A percentile compares a stretch with the other conserved stretches of the same genome.
Evolutionary conservation across 345 rosid species (phyloP).

Genomic region (Camelina neglecta): DNA sequence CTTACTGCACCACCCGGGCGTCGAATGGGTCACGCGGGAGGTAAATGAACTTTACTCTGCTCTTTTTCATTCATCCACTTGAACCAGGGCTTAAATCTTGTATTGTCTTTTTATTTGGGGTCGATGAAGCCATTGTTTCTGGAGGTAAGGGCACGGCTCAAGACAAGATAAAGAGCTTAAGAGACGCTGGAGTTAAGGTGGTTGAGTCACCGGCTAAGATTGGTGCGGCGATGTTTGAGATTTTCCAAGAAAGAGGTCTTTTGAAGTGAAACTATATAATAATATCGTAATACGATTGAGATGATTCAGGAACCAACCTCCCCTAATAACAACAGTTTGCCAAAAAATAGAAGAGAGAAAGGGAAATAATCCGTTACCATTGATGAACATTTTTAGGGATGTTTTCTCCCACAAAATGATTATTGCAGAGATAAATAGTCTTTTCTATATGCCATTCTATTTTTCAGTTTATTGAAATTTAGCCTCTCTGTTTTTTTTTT

Average conservation of each 20-base stretch:
- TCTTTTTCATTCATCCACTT: not conserved
- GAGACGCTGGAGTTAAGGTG: slow-evolving; percentile 90
- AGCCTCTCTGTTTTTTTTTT: not conserved
- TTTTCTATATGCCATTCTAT: slow-evolving; percentile 11
- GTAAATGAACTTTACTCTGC: slow-evolving; percentile 46
- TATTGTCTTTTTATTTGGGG: not conserved
- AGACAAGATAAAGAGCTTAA: slow-evolving; percentile 79
- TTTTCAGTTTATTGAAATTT: not conserved
- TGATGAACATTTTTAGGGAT: not conserved
- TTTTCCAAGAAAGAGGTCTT: slow-evolving; percentile 83
- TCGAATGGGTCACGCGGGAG: slow-evolving; percentile 99
- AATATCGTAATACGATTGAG: not conserved
- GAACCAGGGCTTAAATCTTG: slow-evolving; percentile 5
- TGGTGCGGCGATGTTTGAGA: slow-evolving; percentile 74
- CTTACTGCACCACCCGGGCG: slow-evolving; percentile 98
- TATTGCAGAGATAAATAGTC: slow-evolving; percentile 2
- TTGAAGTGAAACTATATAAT: slow-evolving; percentile 30
- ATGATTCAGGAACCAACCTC: not conserved
- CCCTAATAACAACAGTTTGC: slow-evolving; percentile 12
- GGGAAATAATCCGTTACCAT: slow-evolving; percentile 7
- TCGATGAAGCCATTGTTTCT: slow-evolving; percentile 81
- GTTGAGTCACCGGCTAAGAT: slow-evolving; percentile 96
- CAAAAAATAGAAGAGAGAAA: slow-evolving; percentile 9
- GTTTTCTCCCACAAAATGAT: not conserved
- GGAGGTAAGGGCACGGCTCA: slow-evolving; percentile 98